phyloP scores from a whole-genome alignment of 2,329 filamentous ascomycete genomes.

The Clonostachys byssicola region DNA sequence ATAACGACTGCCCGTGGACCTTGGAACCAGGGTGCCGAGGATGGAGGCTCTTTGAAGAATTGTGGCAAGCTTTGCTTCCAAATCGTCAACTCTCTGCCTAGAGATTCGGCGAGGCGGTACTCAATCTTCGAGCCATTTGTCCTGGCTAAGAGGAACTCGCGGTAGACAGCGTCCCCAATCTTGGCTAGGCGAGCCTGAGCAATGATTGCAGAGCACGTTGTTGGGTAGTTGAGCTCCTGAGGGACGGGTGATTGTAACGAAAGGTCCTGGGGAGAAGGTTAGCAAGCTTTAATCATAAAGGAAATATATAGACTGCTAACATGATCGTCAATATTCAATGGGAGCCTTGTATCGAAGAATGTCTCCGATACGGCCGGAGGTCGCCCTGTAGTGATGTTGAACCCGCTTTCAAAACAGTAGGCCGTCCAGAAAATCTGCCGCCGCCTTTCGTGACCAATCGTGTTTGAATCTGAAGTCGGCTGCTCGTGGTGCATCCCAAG shows the following conservation, averaged over 20 bases:
- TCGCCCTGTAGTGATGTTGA: conserved; percentile 36
- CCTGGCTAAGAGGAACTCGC: conserved; percentile 28
- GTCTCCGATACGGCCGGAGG: conserved; percentile 28
- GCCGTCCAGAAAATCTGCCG: conserved; percentile 24
- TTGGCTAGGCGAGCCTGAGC: conserved; percentile 33
- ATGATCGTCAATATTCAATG: conserved; percentile 33
- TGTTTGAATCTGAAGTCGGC: conserved; percentile 16
- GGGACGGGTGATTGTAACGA: conserved; percentile 8
- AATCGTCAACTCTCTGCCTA: conserved; percentile 24
- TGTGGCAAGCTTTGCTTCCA: conserved; percentile 24
- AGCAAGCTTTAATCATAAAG: background rate
- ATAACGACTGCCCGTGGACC: conserved; percentile 29
- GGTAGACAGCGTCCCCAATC: conserved; percentile 33
- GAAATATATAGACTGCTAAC: conserved; percentile 8
- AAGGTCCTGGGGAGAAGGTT: background rate
- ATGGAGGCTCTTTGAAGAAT: conserved; percentile 16
- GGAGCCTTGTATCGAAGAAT: conserved; percentile 29
- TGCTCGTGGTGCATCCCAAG: conserved; percentile 41
- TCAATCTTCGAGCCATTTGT: conserved; percentile 24
- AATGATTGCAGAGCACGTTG: conserved; percentile 31
- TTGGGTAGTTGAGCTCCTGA: conserved; percentile 24
- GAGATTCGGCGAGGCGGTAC: conserved; percentile 27
- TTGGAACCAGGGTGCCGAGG: conserved; percentile 20
- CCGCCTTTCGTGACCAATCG: conserved; percentile 17
- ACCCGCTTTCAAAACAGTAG: conserved; percentile 36